A percentile compares a stretch with the other conserved stretches of the same genome.
Conservation (phyloP, 768 basidiomycete species). For the Boletus vermiculosoides region DNA sequence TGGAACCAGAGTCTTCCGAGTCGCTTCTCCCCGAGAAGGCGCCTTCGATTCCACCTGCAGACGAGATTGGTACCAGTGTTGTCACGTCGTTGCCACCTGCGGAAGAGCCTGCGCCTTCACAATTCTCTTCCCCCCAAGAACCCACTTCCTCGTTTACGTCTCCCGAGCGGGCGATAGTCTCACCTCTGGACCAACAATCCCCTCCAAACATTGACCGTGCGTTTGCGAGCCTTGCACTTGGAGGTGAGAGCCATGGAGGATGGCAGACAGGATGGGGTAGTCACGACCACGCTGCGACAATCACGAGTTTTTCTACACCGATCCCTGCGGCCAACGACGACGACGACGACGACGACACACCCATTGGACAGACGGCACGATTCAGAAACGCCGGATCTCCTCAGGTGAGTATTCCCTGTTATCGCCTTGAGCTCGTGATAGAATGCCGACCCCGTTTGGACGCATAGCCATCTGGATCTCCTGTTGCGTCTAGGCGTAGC, state of each 20-base stretch:
- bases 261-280: slow-evolving; percentile 55
- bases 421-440: neutral
- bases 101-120: slow-evolving; percentile 14
- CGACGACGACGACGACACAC: slow-evolving; percentile 70
- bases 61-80: slow-evolving; percentile 13
- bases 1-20: slow-evolving; percentile 11
- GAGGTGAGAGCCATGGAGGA: slow-evolving; percentile 44
- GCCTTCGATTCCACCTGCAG: slow-evolving; percentile 38
- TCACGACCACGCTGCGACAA: slow-evolving; percentile 25
- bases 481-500: slow-evolving; percentile 18
- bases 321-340: slow-evolving; percentile 32
- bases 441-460: slow-evolving; percentile 1
- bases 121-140: slow-evolving; percentile 10
- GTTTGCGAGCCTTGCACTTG: slow-evolving; percentile 46
- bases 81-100: slow-evolving; percentile 17
- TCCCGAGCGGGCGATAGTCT: slow-evolving; percentile 29
- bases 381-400: slow-evolving; percentile 32
- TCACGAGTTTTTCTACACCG: slow-evolving; percentile 25
- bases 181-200: slow-evolving; percentile 30
- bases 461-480: slow-evolving; percentile 17
- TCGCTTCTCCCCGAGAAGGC: slow-evolving; percentile 20
- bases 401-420: slow-evolving; percentile 9
- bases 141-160: slow-evolving; percentile 16
- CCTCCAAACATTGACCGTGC: slow-evolving; percentile 28
- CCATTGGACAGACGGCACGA: slow-evolving; percentile 49